Base-by-base conservation (phyloP, 2,329 filamentous ascomycete genomes). In the Pleomassaria siparia region DNA sequence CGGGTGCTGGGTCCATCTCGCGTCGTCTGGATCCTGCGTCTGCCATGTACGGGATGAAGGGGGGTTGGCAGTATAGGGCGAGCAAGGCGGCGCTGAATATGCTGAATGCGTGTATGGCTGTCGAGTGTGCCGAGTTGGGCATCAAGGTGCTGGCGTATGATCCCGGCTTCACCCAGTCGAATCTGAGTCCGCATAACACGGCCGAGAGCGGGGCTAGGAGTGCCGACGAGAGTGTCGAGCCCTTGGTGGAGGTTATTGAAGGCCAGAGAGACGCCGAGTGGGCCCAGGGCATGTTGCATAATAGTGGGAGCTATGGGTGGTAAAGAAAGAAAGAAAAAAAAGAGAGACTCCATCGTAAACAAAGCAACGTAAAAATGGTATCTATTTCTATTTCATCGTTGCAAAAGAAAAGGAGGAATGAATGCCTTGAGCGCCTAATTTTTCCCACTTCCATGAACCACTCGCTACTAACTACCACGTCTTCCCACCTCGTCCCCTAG, bases 41-140 rank as follows among this genome's bases (percentile, higher is more conserved):
- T 2, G 26, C 46, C 7, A 51, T 51, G 16, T 62, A 65, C 47
- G 53, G 58, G 4, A 49, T 58, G 20, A 28, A 53, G 2, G 26
- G 45, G 18, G 29, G 51, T 1, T 37, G 35, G 35, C 58, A 59
- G 36, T 73, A 73, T 40, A 58, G 64, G 3, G 51, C 59, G 2
- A 64, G 56, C 37, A 73, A 73, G 46, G 58, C 70, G 2, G 71
- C 69, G 3, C 43, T 70, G 46, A 69, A 68, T 25, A 72, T 73
- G 68, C 42, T 72, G n/a, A 64, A 60, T 1, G 65, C 63, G 10
- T 61, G 55, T 22, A 62, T 69, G 39, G 46, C 30, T 2, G 57
- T 59, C 2, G 59, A 68, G 46, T 66, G 59, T 41, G 60, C 56
- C 24, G 52, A 43, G 0, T 20, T 46, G 11, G 66, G 65, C 0